These are phyloP conservation scores for Dothistroma septosporum DNA, from an alignment of 2,329 filamentous ascomycete species.

Conservation along the genomic window DNA sequence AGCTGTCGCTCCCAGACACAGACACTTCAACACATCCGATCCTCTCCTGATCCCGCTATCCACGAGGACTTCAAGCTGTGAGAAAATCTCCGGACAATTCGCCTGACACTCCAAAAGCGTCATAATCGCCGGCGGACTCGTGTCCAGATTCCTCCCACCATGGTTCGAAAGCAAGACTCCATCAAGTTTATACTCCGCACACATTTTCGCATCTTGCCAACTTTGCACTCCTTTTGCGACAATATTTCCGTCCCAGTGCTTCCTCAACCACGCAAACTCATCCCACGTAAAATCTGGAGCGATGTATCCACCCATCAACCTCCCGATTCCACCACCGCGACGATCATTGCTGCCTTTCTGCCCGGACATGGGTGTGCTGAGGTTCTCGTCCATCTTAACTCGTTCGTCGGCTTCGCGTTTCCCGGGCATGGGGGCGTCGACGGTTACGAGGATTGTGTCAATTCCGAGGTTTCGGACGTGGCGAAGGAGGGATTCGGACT, in stretches of 20 bases:
- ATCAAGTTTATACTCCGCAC: conserved; percentile 40
- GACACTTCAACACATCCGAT: conserved; percentile 63
- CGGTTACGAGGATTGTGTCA: conserved; percentile 55
- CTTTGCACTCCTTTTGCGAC: conserved; percentile 44
- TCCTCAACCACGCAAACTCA: conserved; percentile 45
- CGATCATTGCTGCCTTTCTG: conserved; percentile 49
- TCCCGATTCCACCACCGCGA: conserved; percentile 53
- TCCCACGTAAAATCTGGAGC: conserved; percentile 52
- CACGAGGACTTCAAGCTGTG: conserved; percentile 57
- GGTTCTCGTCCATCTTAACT: conserved; percentile 45
- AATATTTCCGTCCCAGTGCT: conserved; percentile 40
- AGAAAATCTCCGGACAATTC: conserved; percentile 58
- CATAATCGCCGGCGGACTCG: conserved; percentile 52
- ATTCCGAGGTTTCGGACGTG: conserved; percentile 47
- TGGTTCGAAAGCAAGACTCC: conserved; percentile 51
- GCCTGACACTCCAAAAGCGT: conserved; percentile 60
- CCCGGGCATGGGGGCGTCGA: conserved; percentile 55
- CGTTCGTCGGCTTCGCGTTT: conserved; percentile 51
- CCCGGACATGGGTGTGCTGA: conserved; percentile 50
- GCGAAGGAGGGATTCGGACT: conserved; percentile 49
- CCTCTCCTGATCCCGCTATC: conserved; percentile 64
- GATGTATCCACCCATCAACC: conserved; percentile 56
- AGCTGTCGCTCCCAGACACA: conserved; percentile 61
- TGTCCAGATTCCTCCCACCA: conserved; percentile 47
- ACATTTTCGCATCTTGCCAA: conserved; percentile 41